Evolutionary conservation across 2,329 filamentous ascomycete genomes (phyloP).

Genomic region (Pseudocercospora fijiensis): DNA sequence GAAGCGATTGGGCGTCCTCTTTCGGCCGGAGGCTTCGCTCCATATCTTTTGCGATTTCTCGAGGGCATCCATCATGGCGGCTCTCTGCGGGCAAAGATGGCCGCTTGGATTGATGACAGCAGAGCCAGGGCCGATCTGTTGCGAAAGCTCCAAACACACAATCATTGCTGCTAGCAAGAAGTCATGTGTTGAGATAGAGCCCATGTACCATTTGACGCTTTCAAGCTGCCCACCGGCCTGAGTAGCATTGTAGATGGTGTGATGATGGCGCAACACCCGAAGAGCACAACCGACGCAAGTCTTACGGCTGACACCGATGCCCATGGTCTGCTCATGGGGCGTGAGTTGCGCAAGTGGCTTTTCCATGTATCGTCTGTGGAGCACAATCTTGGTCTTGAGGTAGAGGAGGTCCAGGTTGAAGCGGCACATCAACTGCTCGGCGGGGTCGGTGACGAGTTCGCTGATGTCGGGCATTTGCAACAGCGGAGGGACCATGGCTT

Average conservation of each 20-base stretch:
- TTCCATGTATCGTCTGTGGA: slow-evolving; percentile 56
- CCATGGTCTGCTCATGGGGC: slow-evolving; percentile 36
- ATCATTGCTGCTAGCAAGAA: slow-evolving; percentile 53
- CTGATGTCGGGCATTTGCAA: slow-evolving; percentile 42
- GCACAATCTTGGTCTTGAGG: slow-evolving; percentile 52
- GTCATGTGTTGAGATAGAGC: slow-evolving; percentile 47
- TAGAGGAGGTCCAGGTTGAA: slow-evolving; percentile 55
- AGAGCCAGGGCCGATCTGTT: slow-evolving; percentile 29
- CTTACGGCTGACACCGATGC: slow-evolving; percentile 37
- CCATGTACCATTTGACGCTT: slow-evolving; percentile 49
- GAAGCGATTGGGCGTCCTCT: slow-evolving; percentile 13
- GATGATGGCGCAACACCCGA: slow-evolving; percentile 51
- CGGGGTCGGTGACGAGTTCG: slow-evolving; percentile 49
- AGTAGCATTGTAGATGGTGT: slow-evolving; percentile 52
- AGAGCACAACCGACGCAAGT: slow-evolving; percentile 52
- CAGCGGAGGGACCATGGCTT: slow-evolving; percentile 38
- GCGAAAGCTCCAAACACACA: slow-evolving; percentile 47
- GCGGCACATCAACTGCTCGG: slow-evolving; percentile 53
- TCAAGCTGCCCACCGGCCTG: slow-evolving; percentile 46
- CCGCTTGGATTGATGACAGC: slow-evolving; percentile 16
- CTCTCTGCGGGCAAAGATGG: slow-evolving; percentile 29
- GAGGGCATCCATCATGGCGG: slow-evolving; percentile 35
- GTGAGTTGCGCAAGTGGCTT: slow-evolving; percentile 32
- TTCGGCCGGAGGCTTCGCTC: slow-evolving; percentile 24
- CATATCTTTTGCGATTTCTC: slow-evolving; percentile 38